Evolutionary conservation across 139 green algal species (phyloP).

Genomic region (Coelastrella sp.): DNA sequence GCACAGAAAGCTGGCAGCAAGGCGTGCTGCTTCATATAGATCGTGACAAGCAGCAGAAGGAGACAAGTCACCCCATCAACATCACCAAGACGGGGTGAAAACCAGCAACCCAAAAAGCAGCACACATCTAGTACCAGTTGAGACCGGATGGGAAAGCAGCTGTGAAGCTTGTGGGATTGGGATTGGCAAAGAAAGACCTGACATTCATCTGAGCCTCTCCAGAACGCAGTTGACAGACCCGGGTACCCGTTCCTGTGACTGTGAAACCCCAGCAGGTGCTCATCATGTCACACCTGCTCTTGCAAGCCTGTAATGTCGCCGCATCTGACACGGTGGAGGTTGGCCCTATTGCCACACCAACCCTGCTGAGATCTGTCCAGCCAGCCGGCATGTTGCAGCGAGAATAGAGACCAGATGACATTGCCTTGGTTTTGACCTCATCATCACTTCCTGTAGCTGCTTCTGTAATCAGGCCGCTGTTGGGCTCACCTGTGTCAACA

Average conservation of each 20-base stretch:
- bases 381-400: neutral
- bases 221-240: neutral
- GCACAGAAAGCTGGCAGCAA: no score
- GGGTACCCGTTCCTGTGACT: neutral
- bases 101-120: no score
- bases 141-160: neutral
- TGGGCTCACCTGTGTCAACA: neutral
- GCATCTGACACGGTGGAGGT: neutral
- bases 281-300: neutral
- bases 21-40: no score
- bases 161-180: neutral
- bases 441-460: neutral
- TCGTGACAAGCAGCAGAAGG: no score
- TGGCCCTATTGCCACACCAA: neutral
- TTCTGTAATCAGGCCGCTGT: neutral
- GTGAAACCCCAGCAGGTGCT: constrained; percentile 27
- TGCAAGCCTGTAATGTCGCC: neutral
- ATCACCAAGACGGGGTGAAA: neutral
- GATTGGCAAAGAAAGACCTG: constrained; percentile 26
- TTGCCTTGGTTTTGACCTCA: neutral
- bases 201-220: neutral
- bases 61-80: no score
- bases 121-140: neutral
- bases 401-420: constrained; percentile 22
- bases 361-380: neutral